Base-by-base conservation (phyloP, 306 rosid species). In the Acacia crassicarpa region DNA sequence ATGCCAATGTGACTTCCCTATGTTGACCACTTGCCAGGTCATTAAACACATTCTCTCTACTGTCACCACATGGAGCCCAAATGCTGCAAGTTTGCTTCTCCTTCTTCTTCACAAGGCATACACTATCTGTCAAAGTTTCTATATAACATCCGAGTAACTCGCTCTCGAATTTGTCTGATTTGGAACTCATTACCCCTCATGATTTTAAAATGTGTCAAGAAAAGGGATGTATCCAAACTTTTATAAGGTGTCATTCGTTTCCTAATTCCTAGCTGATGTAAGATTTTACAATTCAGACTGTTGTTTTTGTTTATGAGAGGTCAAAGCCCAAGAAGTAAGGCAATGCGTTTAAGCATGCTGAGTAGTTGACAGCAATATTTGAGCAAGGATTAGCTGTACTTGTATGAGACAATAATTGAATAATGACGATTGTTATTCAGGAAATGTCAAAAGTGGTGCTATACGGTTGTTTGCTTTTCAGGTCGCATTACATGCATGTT, bases 51-150 rank as follows among this genome's bases (percentile, higher is more conserved):
- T 19, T 68, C 49, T 33, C 49, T 74, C 43, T 35, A 48, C 83
- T 70, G 84, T 80, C 83, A 77, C 75, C 82, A 77, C 80, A 77
- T 88, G 92, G 87, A 85, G 84, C 90, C 90, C 90, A 81, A 82
- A 33, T 43, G 78, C 75, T n/a, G 3, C 38, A 15, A 33, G 59
- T 38, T 19, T 61, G 49, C 75, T 35, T 9, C 61, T 32, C 6
- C 43, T n/a, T n/a, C 30, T 41, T 41, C 51, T 45, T 70, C 72
- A 71, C 20, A 32, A 32, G 35, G 4, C 35, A 32, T 3, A 32
- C 35, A 32, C 23, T 53, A 19, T 7, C 62, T 16, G 77, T 49
- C 27, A 48, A 73, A 32, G 23, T 33, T 41, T 33, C 46, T 14
- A 10, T 72, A 14, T 14, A 32, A 38, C 41, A 38, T 38, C 41